phyloP scores from a whole-genome alignment of 805 yeast genomes.

The Metschnikowia dekortorum region DNA sequence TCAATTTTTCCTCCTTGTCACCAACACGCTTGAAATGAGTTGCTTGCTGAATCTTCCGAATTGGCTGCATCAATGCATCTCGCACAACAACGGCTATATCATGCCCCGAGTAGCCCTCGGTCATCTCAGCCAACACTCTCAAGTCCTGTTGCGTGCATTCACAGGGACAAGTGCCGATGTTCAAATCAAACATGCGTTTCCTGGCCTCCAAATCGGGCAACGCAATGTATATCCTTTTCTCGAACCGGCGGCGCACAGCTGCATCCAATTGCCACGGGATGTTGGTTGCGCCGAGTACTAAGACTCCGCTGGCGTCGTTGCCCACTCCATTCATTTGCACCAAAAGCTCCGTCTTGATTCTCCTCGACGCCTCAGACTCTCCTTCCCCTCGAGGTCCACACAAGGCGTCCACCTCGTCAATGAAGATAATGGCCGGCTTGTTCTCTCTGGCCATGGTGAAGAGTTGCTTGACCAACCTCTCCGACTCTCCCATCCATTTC shows the following conservation, averaged over 20 bases:
- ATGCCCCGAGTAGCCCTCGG: conserved; percentile 96
- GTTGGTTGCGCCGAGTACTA: conserved; percentile 95
- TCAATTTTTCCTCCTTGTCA: conserved; percentile 46
- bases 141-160: conserved; percentile 68
- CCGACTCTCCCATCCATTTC: conserved; percentile 99
- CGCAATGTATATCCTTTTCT: conserved; percentile 89
- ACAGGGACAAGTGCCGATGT: conserved; percentile 89
- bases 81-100: conserved; percentile 95
- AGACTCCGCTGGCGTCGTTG: conserved; percentile 85
- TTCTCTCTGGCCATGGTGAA: conserved; percentile 95
- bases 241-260: conserved; percentile 95
- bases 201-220: conserved; percentile 93
- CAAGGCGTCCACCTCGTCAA: conserved; percentile 96
- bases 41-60: conserved; percentile 90
- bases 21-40: conserved; percentile 81
- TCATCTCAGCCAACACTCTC: conserved; percentile 79
- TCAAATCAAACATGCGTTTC: conserved; percentile 87
- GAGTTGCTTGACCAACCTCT: conserved; percentile 89
- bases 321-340: conserved; percentile 99
- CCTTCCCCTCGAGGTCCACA: conserved; percentile 99
- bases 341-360: conserved; percentile 91
- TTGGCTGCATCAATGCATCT: conserved; percentile 97
- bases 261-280: conserved; percentile 99
- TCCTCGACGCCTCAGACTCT: conserved; percentile 91
- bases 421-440: conserved; percentile 92